Evolutionary conservation across 1,139 yeast species (phyloP).

Genomic region (Meyerozyma sp.): DNA sequence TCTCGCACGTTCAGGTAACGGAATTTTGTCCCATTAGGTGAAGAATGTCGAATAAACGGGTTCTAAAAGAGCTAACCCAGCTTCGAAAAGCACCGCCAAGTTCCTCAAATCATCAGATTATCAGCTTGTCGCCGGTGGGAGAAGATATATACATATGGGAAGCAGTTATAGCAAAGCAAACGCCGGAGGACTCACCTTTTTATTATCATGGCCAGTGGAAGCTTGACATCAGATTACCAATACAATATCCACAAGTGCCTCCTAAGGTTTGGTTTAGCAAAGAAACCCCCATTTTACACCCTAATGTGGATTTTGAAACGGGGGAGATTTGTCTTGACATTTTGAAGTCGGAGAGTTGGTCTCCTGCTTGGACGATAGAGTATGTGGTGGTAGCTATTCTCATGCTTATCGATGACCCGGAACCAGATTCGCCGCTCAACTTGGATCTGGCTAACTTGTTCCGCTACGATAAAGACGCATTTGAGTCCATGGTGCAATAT

Average conservation of each 20-base stretch:
- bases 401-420: slow-evolving; percentile 68
- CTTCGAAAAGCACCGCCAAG: slow-evolving; percentile 14
- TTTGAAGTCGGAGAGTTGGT: slow-evolving; percentile 60
- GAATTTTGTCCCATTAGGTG: neutral
- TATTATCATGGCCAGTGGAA: slow-evolving; percentile 56
- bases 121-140: slow-evolving; percentile 39
- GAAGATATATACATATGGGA: slow-evolving; percentile 48
- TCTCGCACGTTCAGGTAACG: neutral
- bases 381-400: slow-evolving; percentile 69
- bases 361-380: slow-evolving; percentile 83
- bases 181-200: slow-evolving; percentile 30
- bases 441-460: slow-evolving; percentile 79
- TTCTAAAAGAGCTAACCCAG: slow-evolving; percentile 18
- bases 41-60: slow-evolving; percentile 19
- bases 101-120: slow-evolving; percentile 30
- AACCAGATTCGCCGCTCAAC: slow-evolving; percentile 81
- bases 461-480: slow-evolving; percentile 49
- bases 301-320: slow-evolving; percentile 61
- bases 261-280: slow-evolving; percentile 52
- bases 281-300: slow-evolving; percentile 57
- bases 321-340: slow-evolving; percentile 89
- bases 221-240: slow-evolving; percentile 46
- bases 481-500: slow-evolving; percentile 59
- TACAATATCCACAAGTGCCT: slow-evolving; percentile 63
- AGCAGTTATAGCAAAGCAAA: slow-evolving; percentile 56